Evolutionary conservation across 306 rosid genomes (phyloP), one percentile per base, ranked within the genome.

Genomic region (Neltuma alba): DNA sequence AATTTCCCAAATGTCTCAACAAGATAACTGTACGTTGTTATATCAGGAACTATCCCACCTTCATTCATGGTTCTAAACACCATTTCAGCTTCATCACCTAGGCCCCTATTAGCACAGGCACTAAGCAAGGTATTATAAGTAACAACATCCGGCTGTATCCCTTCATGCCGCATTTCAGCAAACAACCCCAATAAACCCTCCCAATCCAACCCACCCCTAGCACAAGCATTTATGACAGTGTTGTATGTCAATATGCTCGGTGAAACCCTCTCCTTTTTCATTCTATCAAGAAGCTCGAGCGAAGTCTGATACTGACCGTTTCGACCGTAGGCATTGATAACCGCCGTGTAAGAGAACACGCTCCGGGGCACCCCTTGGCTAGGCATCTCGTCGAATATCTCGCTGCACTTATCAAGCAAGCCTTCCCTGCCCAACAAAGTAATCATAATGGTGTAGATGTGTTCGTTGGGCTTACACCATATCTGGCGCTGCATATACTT

Each of bases 121-220:
- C 96, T 83, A 9, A 96, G 99, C 91, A 96, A 80, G 15, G 98
- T 89, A 76, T 96, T 96, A 12, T 96, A 91, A 70, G 99, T 93
- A 54, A 90, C 77, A 44, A 93, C 83, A 81, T 96, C 99, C 15
- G 98, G 98, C 8, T 83, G 98, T 44, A 96, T 71, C n/a, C 98
- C 97, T 75, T 91, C 99, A 47, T 96, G 98, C 85, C 99, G 85
- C 99, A 96, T 91, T 74, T 96, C 99, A 11, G 99, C 99, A 74
- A 96, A 96, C 75, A 96, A 86, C 14, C 96, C 99, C 55, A 96
- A 82, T 61, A 96, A 81, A 2, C 97, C 98, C 79, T 91, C 98
- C 99, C 99, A 93, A 82, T 93, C 97, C 85, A 93, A 81, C 66
- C 96, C 97, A 37, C 97, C 98, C 83, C 99, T 86, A 25, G 98